These are phyloP conservation scores for Neotropicomus parvogracilis DNA, from an alignment of 1,284 basidiomycete genomes.

Conservation along the genomic window DNA sequence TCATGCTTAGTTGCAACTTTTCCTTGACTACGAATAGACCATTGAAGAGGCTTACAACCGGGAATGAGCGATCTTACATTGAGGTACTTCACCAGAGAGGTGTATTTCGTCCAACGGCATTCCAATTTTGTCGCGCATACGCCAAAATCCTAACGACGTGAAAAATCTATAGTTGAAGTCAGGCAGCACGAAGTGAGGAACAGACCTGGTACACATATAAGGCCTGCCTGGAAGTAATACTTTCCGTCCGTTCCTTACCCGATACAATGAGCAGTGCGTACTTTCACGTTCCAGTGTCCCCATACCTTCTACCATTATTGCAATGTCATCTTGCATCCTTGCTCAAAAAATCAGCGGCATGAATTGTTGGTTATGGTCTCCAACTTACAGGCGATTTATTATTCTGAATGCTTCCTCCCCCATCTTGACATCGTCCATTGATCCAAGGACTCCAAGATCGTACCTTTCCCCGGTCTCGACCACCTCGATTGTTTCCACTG, in stretches of 20 bases:
- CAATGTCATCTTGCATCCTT: constrained; percentile 70
- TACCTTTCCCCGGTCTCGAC: constrained; percentile 53
- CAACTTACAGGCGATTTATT: constrained; percentile 59
- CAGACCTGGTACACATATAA: constrained; percentile 61
- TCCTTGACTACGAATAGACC: constrained; percentile 48
- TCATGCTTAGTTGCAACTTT: constrained; percentile 63
- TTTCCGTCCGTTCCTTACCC: constrained; percentile 53
- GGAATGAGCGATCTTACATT: constrained; percentile 46
- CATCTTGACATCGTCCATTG: constrained; percentile 28
- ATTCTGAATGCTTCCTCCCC: constrained; percentile 59
- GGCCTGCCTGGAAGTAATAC: constrained; percentile 73
- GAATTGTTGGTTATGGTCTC: background rate
- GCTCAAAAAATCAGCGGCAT: background rate
- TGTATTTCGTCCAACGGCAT: constrained; percentile 73
- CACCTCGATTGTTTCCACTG: constrained; percentile 49
- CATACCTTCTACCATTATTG: constrained; percentile 71
- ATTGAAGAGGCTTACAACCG: background rate
- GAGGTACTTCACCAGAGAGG: constrained; percentile 56
- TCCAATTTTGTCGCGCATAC: constrained; percentile 74
- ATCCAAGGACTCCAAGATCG: constrained; percentile 42
- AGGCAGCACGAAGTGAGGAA: background rate
- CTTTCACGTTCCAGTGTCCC: background rate
- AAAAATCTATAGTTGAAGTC: background rate
- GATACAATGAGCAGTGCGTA: constrained; percentile 1
- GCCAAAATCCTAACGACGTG: constrained; percentile 62